A percentile compares a stretch with the other conserved stretches of the same genome.
phyloP scores from a whole-genome alignment of 2,329 filamentous ascomycete species.

The Lecanicillium sp. region DNA sequence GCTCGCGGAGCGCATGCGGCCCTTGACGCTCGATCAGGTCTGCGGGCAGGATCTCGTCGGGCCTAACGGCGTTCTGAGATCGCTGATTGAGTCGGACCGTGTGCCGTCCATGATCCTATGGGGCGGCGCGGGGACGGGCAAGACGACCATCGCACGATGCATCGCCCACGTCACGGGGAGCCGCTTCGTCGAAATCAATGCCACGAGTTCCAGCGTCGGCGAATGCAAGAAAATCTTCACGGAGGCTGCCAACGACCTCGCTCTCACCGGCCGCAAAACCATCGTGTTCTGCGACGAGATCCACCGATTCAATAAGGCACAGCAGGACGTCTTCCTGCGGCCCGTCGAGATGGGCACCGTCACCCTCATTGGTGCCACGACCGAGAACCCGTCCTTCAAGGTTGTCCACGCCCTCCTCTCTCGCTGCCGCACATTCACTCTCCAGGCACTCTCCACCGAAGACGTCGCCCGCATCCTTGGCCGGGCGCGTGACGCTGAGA shows the following conservation, averaged over 20 bases:
- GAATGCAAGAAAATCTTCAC: slow-evolving; percentile 90
- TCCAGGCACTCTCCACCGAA: slow-evolving; percentile 66
- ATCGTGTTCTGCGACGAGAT: slow-evolving; percentile 99
- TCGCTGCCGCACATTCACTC: slow-evolving; percentile 83
- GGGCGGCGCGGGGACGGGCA: slow-evolving; percentile 75
- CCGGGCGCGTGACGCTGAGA: slow-evolving; percentile 64
- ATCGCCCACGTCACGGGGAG: slow-evolving; percentile 77
- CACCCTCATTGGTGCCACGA: slow-evolving; percentile 90
- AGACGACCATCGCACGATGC: slow-evolving; percentile 87
- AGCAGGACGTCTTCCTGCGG: slow-evolving; percentile 91
- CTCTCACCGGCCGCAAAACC: slow-evolving; percentile 79
- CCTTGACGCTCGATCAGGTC: slow-evolving; percentile 75
- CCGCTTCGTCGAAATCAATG: slow-evolving; percentile 93
- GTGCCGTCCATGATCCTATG: slow-evolving; percentile 96
- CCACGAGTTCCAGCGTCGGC: slow-evolving; percentile 77
- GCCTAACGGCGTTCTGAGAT: slow-evolving; percentile 72
- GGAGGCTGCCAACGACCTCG: slow-evolving; percentile 74
- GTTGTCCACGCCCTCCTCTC: slow-evolving; percentile 82
- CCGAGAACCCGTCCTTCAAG: slow-evolving; percentile 94
- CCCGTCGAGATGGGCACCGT: slow-evolving; percentile 88
- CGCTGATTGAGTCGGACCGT: slow-evolving; percentile 76
- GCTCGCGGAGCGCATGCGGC: slow-evolving; percentile 90
- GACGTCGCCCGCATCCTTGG: slow-evolving; percentile 68
- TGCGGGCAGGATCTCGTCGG: slow-evolving; percentile 90
- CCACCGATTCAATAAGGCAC: slow-evolving; percentile 81